phyloP scores from a whole-genome alignment of 2,329 filamentous ascomycete genomes.

The Hymenoscyphus fructigenus region DNA sequence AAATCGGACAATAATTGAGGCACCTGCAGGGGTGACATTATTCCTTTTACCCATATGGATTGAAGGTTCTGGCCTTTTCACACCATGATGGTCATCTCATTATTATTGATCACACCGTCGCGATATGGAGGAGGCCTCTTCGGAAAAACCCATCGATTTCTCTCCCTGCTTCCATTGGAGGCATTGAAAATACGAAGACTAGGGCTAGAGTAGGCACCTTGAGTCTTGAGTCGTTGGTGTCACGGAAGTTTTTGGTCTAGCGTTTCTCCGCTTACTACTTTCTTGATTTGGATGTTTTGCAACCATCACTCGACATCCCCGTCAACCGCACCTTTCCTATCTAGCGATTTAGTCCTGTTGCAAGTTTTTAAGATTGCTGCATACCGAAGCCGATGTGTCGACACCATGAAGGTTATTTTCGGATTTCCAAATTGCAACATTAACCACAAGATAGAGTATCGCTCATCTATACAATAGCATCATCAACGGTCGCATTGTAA shows the following conservation, averaged over 20 bases:
- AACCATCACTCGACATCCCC: too few relatives aligned
- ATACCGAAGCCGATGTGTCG: background rate
- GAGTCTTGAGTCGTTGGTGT: too few relatives aligned
- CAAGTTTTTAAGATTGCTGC: background rate
- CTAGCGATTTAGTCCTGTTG: background rate
- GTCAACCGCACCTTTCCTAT: background rate
- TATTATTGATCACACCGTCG: background rate
- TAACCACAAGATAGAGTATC: background rate
- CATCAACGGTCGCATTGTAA: background rate
- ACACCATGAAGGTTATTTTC: background rate
- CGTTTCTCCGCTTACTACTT: too few relatives aligned
- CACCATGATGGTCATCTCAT: background rate
- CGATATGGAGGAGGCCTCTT: background rate
- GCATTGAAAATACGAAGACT: background rate
- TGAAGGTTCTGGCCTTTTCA: constrained; percentile 1
- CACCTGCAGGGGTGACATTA: constrained; percentile 1
- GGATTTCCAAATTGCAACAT: background rate
- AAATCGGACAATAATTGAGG: constrained; percentile 9
- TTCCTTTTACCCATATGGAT: background rate
- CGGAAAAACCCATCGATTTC: background rate
- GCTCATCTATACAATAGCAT: background rate
- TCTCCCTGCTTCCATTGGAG: background rate
- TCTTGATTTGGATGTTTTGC: too few relatives aligned
- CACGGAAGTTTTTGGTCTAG: too few relatives aligned
- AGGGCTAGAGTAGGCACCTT: background rate